These are phyloP conservation scores for Stemphylium lycopersici DNA, from an alignment of 2,329 filamentous ascomycete species.

Conservation along the genomic window DNA sequence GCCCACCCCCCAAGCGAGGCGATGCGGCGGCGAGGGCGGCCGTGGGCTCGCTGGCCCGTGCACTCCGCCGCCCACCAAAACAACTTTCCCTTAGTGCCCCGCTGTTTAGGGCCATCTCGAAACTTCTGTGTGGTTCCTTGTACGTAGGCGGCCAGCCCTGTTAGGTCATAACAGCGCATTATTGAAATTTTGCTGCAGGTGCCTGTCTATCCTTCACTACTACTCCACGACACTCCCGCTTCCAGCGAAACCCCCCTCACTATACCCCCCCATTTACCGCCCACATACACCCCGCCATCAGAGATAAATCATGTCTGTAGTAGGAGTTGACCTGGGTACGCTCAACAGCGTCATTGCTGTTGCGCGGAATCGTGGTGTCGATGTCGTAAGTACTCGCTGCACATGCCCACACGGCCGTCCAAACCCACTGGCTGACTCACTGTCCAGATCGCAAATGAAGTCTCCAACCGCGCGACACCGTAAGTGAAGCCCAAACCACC, in stretches of 20 bases:
- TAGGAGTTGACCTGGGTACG: conserved; percentile 92
- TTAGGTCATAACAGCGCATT: conserved; percentile 10
- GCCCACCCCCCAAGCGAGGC: too few relatives aligned
- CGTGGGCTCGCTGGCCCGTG: conserved; percentile 1
- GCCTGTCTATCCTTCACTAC: conserved; percentile 11
- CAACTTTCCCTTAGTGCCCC: conserved; percentile 18
- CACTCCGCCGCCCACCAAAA: conserved; percentile 3
- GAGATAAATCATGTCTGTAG: conserved; percentile 62
- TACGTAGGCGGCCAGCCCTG: conserved; percentile 5
- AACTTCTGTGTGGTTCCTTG: conserved; percentile 27
- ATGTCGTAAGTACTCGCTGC: conserved; percentile 76
- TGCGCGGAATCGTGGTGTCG: conserved; percentile 96
- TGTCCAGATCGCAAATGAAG: conserved; percentile 92
- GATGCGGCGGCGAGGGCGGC: not conserved
- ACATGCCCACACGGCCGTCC: not conserved
- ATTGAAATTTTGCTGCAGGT: conserved; percentile 15
- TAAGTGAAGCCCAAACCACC: conserved; percentile 62
- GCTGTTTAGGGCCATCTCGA: conserved; percentile 22
- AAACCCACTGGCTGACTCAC: conserved; percentile 28
- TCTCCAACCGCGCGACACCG: conserved; percentile 97
- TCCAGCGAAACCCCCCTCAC: conserved; percentile 10
- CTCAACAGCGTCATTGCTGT: conserved; percentile 98
- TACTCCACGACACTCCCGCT: conserved; percentile 7
- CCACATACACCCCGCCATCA: conserved; percentile 39
- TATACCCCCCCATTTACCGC: conserved; percentile 23